These are phyloP conservation scores for Zygoascus sp. DNA, from an alignment of 1,139 yeast genomes.

Conservation along the genomic window DNA sequence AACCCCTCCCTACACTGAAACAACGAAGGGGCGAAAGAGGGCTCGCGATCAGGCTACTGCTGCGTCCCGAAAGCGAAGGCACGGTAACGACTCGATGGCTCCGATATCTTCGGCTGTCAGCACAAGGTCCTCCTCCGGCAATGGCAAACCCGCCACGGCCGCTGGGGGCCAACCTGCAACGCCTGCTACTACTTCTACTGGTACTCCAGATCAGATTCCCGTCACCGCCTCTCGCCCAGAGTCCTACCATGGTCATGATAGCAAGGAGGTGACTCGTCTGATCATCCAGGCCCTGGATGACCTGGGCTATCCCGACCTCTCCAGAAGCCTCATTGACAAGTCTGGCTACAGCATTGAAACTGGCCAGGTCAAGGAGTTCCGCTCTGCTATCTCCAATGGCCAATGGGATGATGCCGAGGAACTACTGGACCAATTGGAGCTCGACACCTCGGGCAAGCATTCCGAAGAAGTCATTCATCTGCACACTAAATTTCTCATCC, in stretches of 20 bases:
- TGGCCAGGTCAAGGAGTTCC: conserved; percentile 39
- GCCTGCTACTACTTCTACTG: background rate
- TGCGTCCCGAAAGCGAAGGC: conserved; percentile 9
- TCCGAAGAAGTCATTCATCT: conserved; percentile 23
- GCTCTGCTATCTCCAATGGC: conserved; percentile 41
- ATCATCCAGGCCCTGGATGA: conserved; percentile 48
- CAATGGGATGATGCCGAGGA: conserved; percentile 41
- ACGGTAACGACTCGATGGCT: conserved; percentile 4
- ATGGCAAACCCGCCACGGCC: background rate
- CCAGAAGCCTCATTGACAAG: conserved; percentile 39
- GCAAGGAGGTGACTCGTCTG: conserved; percentile 45
- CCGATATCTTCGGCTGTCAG: conserved; percentile 8
- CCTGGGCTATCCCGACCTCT: conserved; percentile 43
- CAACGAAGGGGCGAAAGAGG: conserved; percentile 6
- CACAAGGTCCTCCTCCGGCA: background rate
- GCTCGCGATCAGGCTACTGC: background rate
- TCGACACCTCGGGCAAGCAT: conserved; percentile 15
- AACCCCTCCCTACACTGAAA: background rate
- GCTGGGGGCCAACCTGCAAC: background rate
- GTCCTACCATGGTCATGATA: conserved; percentile 29
- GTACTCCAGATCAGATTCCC: no score
- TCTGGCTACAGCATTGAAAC: conserved; percentile 39
- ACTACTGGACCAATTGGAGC: conserved; percentile 32
- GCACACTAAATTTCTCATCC: conserved; percentile 29
- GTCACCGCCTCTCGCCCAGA: no score